These are phyloP conservation scores for Eremomyces bilateralis DNA, from an alignment of 495 filamentous ascomycete species.

Conservation along the genomic window DNA sequence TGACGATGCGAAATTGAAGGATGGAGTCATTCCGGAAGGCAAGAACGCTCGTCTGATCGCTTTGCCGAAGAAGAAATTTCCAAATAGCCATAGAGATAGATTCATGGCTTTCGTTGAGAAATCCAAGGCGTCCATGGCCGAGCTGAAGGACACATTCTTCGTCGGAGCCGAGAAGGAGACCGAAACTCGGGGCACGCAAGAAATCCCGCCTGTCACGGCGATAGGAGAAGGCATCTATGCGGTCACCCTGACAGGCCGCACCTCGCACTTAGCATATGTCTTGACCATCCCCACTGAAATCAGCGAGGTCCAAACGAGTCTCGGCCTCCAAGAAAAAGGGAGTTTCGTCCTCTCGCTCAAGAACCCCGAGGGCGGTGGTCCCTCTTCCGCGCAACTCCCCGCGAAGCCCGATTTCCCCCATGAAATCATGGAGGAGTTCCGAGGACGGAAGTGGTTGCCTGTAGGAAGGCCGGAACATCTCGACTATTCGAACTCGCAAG, in stretches of 20 bases:
- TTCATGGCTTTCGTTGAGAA: conserved; percentile 82
- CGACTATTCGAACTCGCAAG: conserved; percentile 57
- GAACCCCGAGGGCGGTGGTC: conserved; percentile 51
- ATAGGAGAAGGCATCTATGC: conserved; percentile 78
- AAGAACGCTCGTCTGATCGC: conserved; percentile 49
- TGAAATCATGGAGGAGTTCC: conserved; percentile 61
- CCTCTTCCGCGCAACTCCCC: conserved; percentile 38
- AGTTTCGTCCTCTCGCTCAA: conserved; percentile 62
- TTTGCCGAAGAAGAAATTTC: conserved; percentile 74
- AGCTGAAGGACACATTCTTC: conserved; percentile 55
- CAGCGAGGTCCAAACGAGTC: conserved; percentile 51
- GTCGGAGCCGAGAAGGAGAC: conserved; percentile 48
- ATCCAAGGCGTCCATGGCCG: conserved; percentile 36
- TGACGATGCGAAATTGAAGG: conserved; percentile 40
- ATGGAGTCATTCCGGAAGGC: conserved; percentile 39
- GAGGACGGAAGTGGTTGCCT: conserved; percentile 49
- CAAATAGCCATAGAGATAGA: conserved; percentile 43
- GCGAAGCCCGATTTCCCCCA: conserved; percentile 50
- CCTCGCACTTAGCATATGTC: conserved; percentile 63
- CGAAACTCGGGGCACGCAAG: conserved; percentile 51
- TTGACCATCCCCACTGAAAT: conserved; percentile 54
- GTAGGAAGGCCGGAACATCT: conserved; percentile 47
- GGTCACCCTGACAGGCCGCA: conserved; percentile 45
- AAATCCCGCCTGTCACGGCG: conserved; percentile 45
- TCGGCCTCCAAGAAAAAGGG: conserved; percentile 50